These are phyloP conservation scores for Mesembryanthemum crystallinum DNA, from an alignment of 148 eudicot species.

Conservation along the genomic window DNA sequence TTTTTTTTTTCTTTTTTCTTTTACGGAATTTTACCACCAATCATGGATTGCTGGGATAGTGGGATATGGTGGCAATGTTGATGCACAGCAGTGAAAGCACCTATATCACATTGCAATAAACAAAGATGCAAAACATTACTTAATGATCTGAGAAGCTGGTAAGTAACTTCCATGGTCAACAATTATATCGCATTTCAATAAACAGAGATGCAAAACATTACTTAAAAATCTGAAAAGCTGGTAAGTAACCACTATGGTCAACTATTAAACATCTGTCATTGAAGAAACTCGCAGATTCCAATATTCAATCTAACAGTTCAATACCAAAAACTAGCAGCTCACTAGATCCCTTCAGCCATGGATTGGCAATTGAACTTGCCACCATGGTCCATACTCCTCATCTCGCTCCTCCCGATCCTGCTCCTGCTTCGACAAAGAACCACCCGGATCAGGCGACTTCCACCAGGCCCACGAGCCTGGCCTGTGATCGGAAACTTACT, in stretches of 20 bases:
- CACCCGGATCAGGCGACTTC: slow-evolving; percentile 6
- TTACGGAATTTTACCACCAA: too few species aligned
- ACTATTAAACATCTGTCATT: background rate
- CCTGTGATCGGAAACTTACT: slow-evolving; percentile 23
- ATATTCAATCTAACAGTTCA: too few species aligned
- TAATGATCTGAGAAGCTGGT: background rate
- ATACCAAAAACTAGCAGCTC: background rate
- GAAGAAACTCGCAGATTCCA: background rate
- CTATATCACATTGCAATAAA: too few species aligned
- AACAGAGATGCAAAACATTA: too few species aligned
- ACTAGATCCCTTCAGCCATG: background rate
- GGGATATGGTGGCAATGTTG: too few species aligned
- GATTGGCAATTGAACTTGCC: slow-evolving; percentile 11
- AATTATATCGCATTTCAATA: too few species aligned
- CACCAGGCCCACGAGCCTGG: slow-evolving; percentile 27
- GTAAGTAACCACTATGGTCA: background rate
- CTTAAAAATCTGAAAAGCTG: background rate
- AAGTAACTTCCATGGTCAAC: background rate
- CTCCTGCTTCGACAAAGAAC: background rate
- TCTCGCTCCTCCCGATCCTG: background rate
- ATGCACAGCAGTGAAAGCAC: too few species aligned
- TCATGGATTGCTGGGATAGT: too few species aligned
- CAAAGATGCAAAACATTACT: too few species aligned
- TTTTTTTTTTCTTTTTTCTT: too few species aligned
- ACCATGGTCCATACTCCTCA: slow-evolving; percentile 7